A percentile compares a stretch with the other conserved stretches of the same genome.
phyloP scores from a whole-genome alignment of 2,329 filamentous ascomycete species.

The Aschersonia sp. region DNA sequence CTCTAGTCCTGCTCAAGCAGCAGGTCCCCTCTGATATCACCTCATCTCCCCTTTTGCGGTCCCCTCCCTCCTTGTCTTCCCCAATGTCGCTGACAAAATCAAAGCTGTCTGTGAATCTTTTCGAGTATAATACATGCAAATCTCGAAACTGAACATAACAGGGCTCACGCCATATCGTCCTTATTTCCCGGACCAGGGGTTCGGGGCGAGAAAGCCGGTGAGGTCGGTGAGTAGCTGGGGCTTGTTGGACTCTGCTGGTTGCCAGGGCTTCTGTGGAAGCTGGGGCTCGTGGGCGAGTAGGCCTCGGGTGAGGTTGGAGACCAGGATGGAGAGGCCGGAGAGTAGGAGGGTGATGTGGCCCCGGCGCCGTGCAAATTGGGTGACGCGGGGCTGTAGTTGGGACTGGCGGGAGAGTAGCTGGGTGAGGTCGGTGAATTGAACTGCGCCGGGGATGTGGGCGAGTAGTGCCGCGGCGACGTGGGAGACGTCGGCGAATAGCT shows the following conservation, averaged over 20 bases:
- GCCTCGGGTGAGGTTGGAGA: constrained; percentile 58
- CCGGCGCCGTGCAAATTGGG: constrained; percentile 32
- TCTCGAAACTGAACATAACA: not conserved
- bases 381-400: constrained; percentile 58
- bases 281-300: constrained; percentile 50
- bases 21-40: too few species aligned
- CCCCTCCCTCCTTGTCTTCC: too few species aligned
- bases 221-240: constrained; percentile 57
- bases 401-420: constrained; percentile 56
- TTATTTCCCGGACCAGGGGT: constrained; percentile 28
- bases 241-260: constrained; percentile 49
- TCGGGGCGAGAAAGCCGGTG: constrained; percentile 29
- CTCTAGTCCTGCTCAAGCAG: too few species aligned
- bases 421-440: constrained; percentile 67
- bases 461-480: constrained; percentile 41
- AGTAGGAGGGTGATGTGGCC: constrained; percentile 47
- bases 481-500: constrained; percentile 51
- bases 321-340: constrained; percentile 61
- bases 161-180: constrained; percentile 26
- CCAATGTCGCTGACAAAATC: too few species aligned
- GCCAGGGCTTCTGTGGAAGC: constrained; percentile 40
- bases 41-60: too few species aligned
- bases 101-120: too few species aligned
- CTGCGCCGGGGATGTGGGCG: constrained; percentile 55
- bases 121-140: too few species aligned